Evolutionary conservation across 1,139 yeast species (phyloP), one percentile per base, ranked within the genome.

Genomic region (Yamadazyma membranifaciens): DNA sequence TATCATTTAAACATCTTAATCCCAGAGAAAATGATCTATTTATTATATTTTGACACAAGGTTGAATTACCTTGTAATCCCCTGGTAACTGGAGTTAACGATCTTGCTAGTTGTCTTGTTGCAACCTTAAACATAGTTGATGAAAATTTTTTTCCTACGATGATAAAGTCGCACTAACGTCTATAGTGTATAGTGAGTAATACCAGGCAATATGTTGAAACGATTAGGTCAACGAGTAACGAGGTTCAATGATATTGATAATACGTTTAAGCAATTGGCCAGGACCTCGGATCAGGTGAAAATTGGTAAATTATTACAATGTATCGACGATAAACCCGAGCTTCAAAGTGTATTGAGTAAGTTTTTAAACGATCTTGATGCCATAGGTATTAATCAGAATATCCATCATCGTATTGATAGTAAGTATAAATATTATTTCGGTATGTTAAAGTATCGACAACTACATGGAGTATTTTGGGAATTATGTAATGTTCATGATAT

Each of bases 401-500:
- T 10, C 38, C 45, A 15, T 26, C 37, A 37, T 37, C 15, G 41
- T 7, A 31, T 11, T 22, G 40, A 17, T 12, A 42, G 27, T 31
- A 40, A 47, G 24, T 51, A 50, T 43, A 50, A 42, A 31, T 64
- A 60, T 42, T 48, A 60, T 35, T 20, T 47, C n/a, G 44, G 46
- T 16, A 38, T 54, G 20, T 44, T 55, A 28, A 56, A 55, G 33
- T 55, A 62, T 37, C 48, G 48, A 11, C 68, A 66, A 6, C 49
- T 70, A 24, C 71, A 70, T 46, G 43, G 54, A 11, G 53, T 67
- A n/a, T 71, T 72, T 40, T 72, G 76, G 75, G 70, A 63, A 7
- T 52, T 58, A 35, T 67, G 75, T 45, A 57, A 55, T 31, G 39
- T 55, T 12, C 45, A 55, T 34, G 64, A 67, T 30, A 52, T 70